phyloP scores from a whole-genome alignment of 805 yeast species.

The Sungouiozyma ichnusensis region DNA sequence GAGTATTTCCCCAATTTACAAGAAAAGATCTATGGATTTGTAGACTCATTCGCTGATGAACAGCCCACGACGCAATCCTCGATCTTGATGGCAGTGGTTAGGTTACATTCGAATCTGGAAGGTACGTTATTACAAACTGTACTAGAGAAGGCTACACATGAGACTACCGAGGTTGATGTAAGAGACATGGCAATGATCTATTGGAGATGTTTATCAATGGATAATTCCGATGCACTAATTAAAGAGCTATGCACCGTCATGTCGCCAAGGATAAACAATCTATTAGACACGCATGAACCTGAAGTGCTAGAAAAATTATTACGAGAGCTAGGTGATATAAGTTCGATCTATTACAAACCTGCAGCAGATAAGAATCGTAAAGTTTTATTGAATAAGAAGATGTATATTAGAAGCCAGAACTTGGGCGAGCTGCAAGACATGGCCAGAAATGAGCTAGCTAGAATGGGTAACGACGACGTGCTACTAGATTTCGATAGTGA shows the following conservation, averaged over 20 bases:
- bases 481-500: slow-evolving; percentile 79
- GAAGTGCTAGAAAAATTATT: slow-evolving; percentile 56
- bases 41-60: slow-evolving; percentile 45
- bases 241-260: slow-evolving; percentile 27
- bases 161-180: slow-evolving; percentile 63
- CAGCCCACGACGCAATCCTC: slow-evolving; percentile 53
- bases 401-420: slow-evolving; percentile 36
- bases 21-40: slow-evolving; percentile 35
- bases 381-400: slow-evolving; percentile 28
- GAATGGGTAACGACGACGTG: slow-evolving; percentile 61
- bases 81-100: slow-evolving; percentile 52
- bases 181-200: slow-evolving; percentile 72
- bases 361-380: slow-evolving; percentile 44
- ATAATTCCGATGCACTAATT: slow-evolving; percentile 21
- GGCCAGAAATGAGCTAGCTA: slow-evolving; percentile 67
- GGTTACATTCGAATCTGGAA: slow-evolving; percentile 34
- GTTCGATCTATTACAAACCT: slow-evolving; percentile 86
- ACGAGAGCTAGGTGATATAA: slow-evolving; percentile 68
- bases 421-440: slow-evolving; percentile 68
- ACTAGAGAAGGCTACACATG: slow-evolving; percentile 52
- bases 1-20: slow-evolving; percentile 45
- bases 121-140: slow-evolving; percentile 47
- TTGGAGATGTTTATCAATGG: slow-evolving; percentile 62
- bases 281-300: slow-evolving; percentile 63
- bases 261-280: slow-evolving; percentile 62